A percentile compares a stretch with the other conserved stretches of the same genome.
Evolutionary conservation across 73 alveolate species (phyloP).

Genomic region (Paramecium sonneborni): DNA sequence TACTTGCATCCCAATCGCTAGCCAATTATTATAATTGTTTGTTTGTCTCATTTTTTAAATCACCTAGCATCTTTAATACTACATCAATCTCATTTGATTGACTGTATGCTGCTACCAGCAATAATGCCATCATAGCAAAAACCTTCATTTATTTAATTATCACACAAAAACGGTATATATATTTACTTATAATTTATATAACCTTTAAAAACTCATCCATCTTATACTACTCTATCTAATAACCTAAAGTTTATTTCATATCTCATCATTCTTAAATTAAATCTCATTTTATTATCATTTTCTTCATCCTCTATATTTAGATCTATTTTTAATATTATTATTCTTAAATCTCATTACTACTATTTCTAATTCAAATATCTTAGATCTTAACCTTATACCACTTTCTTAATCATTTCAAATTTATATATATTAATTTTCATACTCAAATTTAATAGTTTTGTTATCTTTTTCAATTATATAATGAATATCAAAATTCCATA

Average conservation of each 20-base stretch:
- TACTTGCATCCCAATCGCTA: neutral
- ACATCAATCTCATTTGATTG: conserved; percentile 41
- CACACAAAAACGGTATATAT: conserved; percentile 34
- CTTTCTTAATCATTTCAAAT: too few species aligned
- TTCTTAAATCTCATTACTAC: too few species aligned
- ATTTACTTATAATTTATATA: conserved; percentile 3
- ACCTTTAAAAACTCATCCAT: neutral
- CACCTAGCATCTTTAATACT: neutral
- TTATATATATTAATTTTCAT: too few species aligned
- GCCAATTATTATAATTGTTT: neutral
- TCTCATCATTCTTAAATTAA: neutral
- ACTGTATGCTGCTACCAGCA: neutral
- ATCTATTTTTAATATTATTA: too few species aligned
- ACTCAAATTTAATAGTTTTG: too few species aligned
- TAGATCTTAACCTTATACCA: too few species aligned
- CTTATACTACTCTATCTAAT: neutral
- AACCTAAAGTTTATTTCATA: neutral
- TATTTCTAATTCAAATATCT: too few species aligned
- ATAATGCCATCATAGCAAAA: neutral
- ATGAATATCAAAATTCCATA: neutral
- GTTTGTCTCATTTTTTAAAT: neutral
- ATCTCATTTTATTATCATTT: too few species aligned
- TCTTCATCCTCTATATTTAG: too few species aligned
- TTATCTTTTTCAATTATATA: too few species aligned
- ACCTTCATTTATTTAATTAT: conserved; percentile 3